Evolutionary conservation across 2,329 filamentous ascomycete species (phyloP).

Genomic region (Fusarium sublunatum): DNA sequence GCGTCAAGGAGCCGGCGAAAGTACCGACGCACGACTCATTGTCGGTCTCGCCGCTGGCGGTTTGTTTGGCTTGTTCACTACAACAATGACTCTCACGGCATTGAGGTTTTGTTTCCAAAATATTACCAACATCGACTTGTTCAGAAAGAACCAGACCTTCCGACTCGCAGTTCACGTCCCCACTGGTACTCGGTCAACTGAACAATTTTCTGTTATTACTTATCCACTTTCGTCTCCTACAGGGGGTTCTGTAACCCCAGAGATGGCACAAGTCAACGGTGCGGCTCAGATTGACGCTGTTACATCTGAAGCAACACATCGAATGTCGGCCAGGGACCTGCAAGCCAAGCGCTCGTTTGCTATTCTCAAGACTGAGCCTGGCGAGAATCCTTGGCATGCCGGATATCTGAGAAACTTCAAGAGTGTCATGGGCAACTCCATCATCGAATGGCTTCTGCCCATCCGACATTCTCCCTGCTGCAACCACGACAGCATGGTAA

Average conservation of each 20-base stretch:
- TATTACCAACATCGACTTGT: slow-evolving; percentile 84
- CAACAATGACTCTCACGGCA: slow-evolving; percentile 80
- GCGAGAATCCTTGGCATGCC: slow-evolving; percentile 89
- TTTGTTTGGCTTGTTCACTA: slow-evolving; percentile 84
- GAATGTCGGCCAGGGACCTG: slow-evolving; percentile 52
- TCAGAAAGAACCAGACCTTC: slow-evolving; percentile 72
- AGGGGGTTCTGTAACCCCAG: slow-evolving; percentile 16
- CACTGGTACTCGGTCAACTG: slow-evolving; percentile 55
- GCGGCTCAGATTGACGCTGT: slow-evolving; percentile 9
- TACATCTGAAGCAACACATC: slow-evolving; percentile 26
- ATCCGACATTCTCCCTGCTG: slow-evolving; percentile 79
- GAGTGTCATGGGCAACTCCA: slow-evolving; percentile 78
- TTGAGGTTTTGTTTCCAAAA: slow-evolving; percentile 77
- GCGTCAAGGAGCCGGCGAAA: slow-evolving; percentile 55
- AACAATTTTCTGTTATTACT: slow-evolving; percentile 63
- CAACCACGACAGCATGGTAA: slow-evolving; percentile 71
- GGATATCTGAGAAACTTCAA: slow-evolving; percentile 77
- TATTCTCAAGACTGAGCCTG: slow-evolving; percentile 76
- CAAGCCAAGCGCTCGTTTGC: slow-evolving; percentile 77
- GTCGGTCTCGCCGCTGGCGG: slow-evolving; percentile 73
- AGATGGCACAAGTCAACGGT: slow-evolving; percentile 12
- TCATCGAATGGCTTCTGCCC: slow-evolving; percentile 84
- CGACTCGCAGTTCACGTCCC: slow-evolving; percentile 81
- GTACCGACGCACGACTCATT: slow-evolving; percentile 70
- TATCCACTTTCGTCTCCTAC: slow-evolving; percentile 63